phyloP scores from a whole-genome alignment of 768 basidiomycete genomes.

The Chalciporus piperatus region DNA sequence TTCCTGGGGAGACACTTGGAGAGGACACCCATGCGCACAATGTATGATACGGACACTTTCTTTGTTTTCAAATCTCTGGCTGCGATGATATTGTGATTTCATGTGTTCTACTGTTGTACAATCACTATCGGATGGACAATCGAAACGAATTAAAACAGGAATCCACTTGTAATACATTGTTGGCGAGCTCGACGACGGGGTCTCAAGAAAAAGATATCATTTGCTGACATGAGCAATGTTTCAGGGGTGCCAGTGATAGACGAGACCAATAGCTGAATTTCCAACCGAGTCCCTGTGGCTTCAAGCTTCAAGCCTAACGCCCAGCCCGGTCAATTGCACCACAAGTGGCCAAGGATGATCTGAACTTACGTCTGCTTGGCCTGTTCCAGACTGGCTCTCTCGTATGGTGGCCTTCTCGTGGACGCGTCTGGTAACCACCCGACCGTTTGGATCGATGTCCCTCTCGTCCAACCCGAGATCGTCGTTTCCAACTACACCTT shows the following conservation, averaged over 20 bases:
- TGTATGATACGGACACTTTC: neutral
- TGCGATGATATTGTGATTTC: neutral
- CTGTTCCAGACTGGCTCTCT: constrained; percentile 2
- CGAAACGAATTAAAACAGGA: neutral
- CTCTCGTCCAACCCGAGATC: constrained; percentile 27
- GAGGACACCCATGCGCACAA: constrained; percentile 2
- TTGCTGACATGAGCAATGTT: neutral
- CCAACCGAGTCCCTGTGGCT: constrained; percentile 1
- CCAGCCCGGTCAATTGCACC: neutral
- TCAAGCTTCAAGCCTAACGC: neutral
- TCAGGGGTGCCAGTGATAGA: neutral
- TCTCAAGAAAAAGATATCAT: neutral
- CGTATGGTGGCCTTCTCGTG: constrained; percentile 6
- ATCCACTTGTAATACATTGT: neutral
- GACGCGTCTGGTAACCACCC: constrained; percentile 18
- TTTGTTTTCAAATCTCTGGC: neutral
- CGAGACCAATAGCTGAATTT: constrained; percentile 1
- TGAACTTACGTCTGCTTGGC: constrained; percentile 16
- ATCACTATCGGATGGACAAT: neutral
- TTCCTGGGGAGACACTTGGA: constrained; percentile 28
- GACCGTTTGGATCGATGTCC: constrained; percentile 24
- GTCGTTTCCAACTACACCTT: constrained; percentile 27
- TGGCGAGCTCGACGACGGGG: neutral
- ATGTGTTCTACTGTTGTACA: constrained; percentile 6
- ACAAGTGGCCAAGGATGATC: neutral